Base-by-base conservation (phyloP, 371 early-diverging fungal genomes). In the Saksenaea oblongispora region DNA sequence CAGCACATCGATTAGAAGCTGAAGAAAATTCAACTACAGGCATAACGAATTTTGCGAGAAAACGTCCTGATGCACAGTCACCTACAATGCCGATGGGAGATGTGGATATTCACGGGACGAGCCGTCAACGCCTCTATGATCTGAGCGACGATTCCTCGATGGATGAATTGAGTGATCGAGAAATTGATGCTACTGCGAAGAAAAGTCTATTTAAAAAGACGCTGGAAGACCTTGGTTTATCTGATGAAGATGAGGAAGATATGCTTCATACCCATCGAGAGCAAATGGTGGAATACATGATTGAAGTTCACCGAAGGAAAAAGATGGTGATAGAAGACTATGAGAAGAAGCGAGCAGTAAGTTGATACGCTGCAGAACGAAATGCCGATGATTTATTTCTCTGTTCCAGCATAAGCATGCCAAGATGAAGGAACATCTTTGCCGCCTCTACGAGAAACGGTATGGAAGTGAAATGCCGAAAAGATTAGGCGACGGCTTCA, bases 261-360 rank as follows among this genome's bases (percentile, higher is more conserved):
- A 65, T 78, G 11, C 57, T 76, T 1, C 58, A 69, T 18, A 64
- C 71, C 0, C 66, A 76, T 39, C 54, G 66, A 14, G 72, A 74
- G 18, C 74, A 74, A 37, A 76, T 82, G 70, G 63, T 82, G 10
- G 70, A 78, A 54, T 82, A 78, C 31, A 82, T 82, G 82, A 65
- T 82, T 2, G 65, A 75, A 18, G 68, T 78, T 9, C 73, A 82
- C 35, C 42, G 69, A 34, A 44, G 82, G 57, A 66, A 61, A 44
- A 71, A 75, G 42, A 61, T 61, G 4, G 73, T 74, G 0, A 69
- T 82, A 59, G 75, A 76, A 41, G 79, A 74, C 9, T 78, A 78
- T 42, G 76, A 82, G 61, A 71, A 71, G 11, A 78, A 78, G 55
- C 71, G 69, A 55, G 61, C 66, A 47, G 76, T 78, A 77, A 74